Conservation (phyloP, 2,329 filamentous ascomycete species). For the Nothomitra cinnamomea region DNA sequence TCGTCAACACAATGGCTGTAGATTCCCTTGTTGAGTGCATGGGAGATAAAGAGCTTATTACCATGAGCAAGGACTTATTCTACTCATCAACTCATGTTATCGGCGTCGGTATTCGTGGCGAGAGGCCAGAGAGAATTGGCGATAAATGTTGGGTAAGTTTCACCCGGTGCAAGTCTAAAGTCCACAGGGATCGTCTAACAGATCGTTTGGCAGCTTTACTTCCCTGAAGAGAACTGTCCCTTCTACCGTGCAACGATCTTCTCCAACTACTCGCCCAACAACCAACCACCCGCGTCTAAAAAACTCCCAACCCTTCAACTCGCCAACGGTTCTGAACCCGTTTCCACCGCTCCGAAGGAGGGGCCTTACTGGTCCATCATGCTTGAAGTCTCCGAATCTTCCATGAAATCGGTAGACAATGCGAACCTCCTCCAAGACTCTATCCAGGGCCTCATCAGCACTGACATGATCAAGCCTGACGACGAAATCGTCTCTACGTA, state of each 20-base stretch:
- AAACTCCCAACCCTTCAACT: slow-evolving; percentile 79
- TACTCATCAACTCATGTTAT: slow-evolving; percentile 97
- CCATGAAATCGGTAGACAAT: slow-evolving; percentile 83
- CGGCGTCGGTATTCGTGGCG: slow-evolving; percentile 83
- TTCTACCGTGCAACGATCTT: slow-evolving; percentile 99
- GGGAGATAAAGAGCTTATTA: slow-evolving; percentile 69
- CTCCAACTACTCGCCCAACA: slow-evolving; percentile 99
- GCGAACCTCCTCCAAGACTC: slow-evolving; percentile 73
- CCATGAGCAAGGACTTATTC: slow-evolving; percentile 77
- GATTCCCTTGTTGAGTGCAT: slow-evolving; percentile 78
- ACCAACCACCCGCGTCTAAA: slow-evolving; percentile 68
- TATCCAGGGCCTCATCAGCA: slow-evolving; percentile 95
- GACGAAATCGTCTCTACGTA: slow-evolving; percentile 98
- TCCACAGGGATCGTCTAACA: not conserved
- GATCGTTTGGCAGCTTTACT: slow-evolving; percentile 54
- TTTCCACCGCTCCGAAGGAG: slow-evolving; percentile 54
- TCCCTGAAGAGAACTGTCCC: slow-evolving; percentile 95
- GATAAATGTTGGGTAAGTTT: slow-evolving; percentile 93
- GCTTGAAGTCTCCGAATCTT: slow-evolving; percentile 93
- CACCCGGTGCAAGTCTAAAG: not conserved
- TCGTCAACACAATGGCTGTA: slow-evolving; percentile 91
- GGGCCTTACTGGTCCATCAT: slow-evolving; percentile 99
- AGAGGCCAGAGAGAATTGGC: slow-evolving; percentile 84
- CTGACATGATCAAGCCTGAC: slow-evolving; percentile 76
- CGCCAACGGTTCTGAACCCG: slow-evolving; percentile 68